Percentiles rank a stretch among this genome's conserved stretches.
Evolutionary conservation across 2,329 filamentous ascomycete species (phyloP).

Genomic region (Ceratocystis variospora): DNA sequence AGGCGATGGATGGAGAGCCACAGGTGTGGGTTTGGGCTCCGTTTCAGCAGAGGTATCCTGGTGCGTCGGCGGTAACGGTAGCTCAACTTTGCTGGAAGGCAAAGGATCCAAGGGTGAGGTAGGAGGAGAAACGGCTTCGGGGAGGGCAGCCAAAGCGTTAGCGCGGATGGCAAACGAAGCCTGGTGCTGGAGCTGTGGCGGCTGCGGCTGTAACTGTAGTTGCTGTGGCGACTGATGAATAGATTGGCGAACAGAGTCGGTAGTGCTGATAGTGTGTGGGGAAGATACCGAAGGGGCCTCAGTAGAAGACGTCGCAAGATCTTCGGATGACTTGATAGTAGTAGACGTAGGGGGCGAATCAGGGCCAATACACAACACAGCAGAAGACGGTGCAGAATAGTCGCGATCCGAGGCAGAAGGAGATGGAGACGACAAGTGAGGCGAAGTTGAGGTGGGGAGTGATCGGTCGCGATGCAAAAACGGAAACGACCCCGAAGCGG

Average conservation of each 20-base stretch:
- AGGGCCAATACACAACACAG: constrained; percentile 12
- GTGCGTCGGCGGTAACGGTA: background rate
- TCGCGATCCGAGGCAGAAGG: constrained; percentile 17
- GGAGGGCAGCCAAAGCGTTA: constrained; percentile 16
- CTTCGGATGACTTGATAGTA: constrained; percentile 10
- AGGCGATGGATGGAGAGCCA: background rate
- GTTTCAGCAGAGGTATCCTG: background rate
- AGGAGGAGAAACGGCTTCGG: constrained; percentile 17
- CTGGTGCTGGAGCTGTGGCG: constrained; percentile 2
- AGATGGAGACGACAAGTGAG: constrained; percentile 14
- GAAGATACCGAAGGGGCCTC: constrained; percentile 9
- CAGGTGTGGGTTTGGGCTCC: background rate
- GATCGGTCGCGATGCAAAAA: constrained; percentile 18
- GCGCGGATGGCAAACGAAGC: constrained; percentile 17
- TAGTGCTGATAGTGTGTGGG: background rate
- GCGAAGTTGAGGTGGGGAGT: background rate
- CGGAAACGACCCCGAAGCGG: constrained; percentile 21
- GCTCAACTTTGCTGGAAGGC: background rate
- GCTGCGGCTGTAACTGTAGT: constrained; percentile 1
- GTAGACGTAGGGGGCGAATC: background rate
- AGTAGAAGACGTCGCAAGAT: constrained; percentile 12
- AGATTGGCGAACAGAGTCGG: background rate
- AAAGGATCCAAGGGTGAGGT: constrained; percentile 8
- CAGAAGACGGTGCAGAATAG: constrained; percentile 17
- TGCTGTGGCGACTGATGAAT: constrained; percentile 6